Evolutionary conservation across 1,284 basidiomycete species (phyloP), one percentile per base, ranked within the genome.

Genomic region (Golubevia pallescens): DNA sequence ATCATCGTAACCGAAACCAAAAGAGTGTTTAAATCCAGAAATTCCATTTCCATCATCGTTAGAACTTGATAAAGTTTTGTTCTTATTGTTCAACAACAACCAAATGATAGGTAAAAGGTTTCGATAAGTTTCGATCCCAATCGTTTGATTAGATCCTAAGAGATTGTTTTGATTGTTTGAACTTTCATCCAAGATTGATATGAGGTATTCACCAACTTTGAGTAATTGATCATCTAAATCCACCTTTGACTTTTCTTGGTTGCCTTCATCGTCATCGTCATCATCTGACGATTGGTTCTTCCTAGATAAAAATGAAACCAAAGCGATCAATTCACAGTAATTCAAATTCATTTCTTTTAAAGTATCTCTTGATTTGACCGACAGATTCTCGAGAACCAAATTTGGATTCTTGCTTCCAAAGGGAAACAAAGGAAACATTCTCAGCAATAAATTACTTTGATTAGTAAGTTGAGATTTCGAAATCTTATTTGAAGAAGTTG

Each of bases 101-200:
- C 75, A 77, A 23, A 77, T 56, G 2, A 71, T 77, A 0, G 75
- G 75, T n/a, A 77, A 68, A 20, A 77, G 65, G 4, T 70, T 67
- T 28, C 60, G 57, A 60, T 73, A 77, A 1, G 73, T 72, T 16
- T 68, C 60, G 1, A 69, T 58, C 16, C 72, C 66, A 38, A 77
- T 63, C 1, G 65, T 52, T 13, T 63, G 64, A 1, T 55, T 24
- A 16, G 63, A 65, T 19, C 51, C 68, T 32, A 69, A 65, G 4
- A 65, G 67, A n/a, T 68, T 67, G 24, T 34, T 61, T 28, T 67
- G 62, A 38, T 69, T 52, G 52, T 70, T 60, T 7, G 68, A 59
- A 34, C 73, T 69, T 66, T 69, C 74, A 2, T 63, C 21, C 1
- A 70, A 68, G 8, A 77, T 73, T 10, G 57, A 28, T 1, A 62